phyloP scores from a whole-genome alignment of 1,284 basidiomycete genomes.

The Microbotryomycetes sp. region DNA sequence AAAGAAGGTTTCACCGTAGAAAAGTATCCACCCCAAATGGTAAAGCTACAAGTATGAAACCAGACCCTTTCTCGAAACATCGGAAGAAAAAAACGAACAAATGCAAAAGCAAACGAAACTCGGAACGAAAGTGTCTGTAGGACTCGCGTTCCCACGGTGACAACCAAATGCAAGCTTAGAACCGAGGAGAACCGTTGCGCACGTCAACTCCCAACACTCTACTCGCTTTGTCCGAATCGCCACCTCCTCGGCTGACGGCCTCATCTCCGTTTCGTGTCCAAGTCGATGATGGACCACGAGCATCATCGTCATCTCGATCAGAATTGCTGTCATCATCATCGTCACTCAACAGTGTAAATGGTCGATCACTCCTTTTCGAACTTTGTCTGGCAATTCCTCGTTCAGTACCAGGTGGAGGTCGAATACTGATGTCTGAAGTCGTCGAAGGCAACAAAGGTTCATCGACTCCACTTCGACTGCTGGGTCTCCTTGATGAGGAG shows the following conservation, averaged over 20 bases:
- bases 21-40: too few relatives aligned
- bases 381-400: background rate
- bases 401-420: background rate
- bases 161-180: background rate
- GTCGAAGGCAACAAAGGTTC: background rate
- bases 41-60: too few relatives aligned
- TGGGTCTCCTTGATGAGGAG: too few relatives aligned
- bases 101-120: background rate
- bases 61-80: background rate
- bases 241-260: background rate
- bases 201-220: constrained; percentile 22
- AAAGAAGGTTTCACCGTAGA: too few relatives aligned
- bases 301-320: background rate
- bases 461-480: too few relatives aligned
- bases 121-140: too few relatives aligned
- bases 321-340: background rate
- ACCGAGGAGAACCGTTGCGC: background rate
- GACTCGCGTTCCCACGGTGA: background rate
- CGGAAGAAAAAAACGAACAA: background rate
- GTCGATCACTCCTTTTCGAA: constrained; percentile 7
- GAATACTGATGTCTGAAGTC: background rate
- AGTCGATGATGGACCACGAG: background rate
- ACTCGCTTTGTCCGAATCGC: constrained; percentile 17
- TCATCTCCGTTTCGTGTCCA: too few relatives aligned
- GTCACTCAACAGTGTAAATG: constrained; percentile 2